Evolutionary conservation across 129 eudicot genomes (phyloP).

Genomic region (Tanacetum coccineum): DNA sequence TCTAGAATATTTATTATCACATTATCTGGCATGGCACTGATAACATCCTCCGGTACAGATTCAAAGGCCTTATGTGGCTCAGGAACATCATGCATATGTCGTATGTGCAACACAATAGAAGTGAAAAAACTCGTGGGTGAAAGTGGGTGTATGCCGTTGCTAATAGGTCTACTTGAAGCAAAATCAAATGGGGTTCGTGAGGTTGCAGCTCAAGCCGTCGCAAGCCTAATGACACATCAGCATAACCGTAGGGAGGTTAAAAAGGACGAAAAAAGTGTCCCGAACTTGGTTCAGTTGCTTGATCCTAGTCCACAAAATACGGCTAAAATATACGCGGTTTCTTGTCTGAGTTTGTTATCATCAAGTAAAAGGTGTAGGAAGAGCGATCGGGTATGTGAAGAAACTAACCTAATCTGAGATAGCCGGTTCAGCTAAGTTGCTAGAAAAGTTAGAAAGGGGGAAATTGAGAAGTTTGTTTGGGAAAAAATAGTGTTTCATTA

Average conservation of each 20-base stretch:
- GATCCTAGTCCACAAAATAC: constrained; percentile 81
- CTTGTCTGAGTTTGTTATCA: constrained; percentile 49
- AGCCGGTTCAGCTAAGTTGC: constrained; percentile 73
- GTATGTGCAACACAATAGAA: constrained; percentile 52
- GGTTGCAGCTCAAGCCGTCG: constrained; percentile 78
- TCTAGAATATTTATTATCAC: no score
- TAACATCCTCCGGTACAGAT: no score
- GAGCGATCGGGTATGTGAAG: constrained; percentile 93
- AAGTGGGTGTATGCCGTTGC: constrained; percentile 69
- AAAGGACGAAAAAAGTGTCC: constrained; percentile 71
- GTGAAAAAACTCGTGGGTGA: constrained; percentile 69
- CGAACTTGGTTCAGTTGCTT: constrained; percentile 77
- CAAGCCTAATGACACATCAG: constrained; percentile 55
- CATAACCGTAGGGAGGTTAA: constrained; percentile 68
- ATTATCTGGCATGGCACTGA: no score
- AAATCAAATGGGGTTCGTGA: constrained; percentile 64
- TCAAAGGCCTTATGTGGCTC: no score
- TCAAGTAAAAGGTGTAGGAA: constrained; percentile 89
- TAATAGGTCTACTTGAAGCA: constrained; percentile 73
- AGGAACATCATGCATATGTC: constrained; percentile 65
- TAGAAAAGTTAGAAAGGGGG: constrained; percentile 87
- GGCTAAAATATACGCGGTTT: constrained; percentile 74
- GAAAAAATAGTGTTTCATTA: constrained; percentile 72
- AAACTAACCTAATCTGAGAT: constrained; percentile 71
- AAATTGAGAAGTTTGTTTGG: constrained; percentile 63